Evolutionary conservation across 176 grass and related monocot genomes (phyloP), one percentile per base, ranked within the genome.

Genomic region (Raddia distichophylla): DNA sequence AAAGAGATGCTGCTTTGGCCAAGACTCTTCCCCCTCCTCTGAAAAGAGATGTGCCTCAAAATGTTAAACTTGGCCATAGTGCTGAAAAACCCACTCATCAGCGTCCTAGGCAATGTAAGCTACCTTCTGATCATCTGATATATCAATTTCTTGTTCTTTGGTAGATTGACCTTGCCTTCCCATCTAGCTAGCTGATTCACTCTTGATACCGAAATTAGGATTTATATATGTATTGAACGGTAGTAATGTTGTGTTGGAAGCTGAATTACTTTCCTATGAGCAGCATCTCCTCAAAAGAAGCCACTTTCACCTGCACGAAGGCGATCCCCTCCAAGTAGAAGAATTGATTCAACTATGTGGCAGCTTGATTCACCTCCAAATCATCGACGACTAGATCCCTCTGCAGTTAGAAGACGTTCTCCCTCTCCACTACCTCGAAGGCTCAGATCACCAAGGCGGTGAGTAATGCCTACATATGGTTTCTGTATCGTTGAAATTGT

Each of bases 271-370:
- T 86, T 60, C 11, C 10, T 81, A 20, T 64, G 37, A 75, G 69
- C 72, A 97, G 94, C 83, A 82, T 88, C 91, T 81, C 93, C 93
- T 76, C 73, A 81, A 66, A 82, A 83, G 27, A 97, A 97, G 40
- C 88, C 64, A 42, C 42, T 19, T 18, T 78, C 64, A 15, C 87
- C 94, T 76, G 75, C 87, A 64, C 54, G 85, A 50, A 91, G 87
- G 61, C 78, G 84, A 46, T 88, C 91, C 72, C 85, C 89, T 63
- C 93, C 91, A 68, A 70, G 68, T 77, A 71, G 71, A 80, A 93
- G 86, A 66, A 74, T 64, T 33, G 84, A 84, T 35, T 97, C 94
- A 83, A 82, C 90, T 74, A 87, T 75, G 45, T 62, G 82, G 13
- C 91, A 72, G 33, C 82, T 79, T 71, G 94, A 91, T 81, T 84